These are phyloP conservation scores for Rhodotorula sp. DNA, from an alignment of 1,284 basidiomycete genomes.

Conservation along the genomic window DNA sequence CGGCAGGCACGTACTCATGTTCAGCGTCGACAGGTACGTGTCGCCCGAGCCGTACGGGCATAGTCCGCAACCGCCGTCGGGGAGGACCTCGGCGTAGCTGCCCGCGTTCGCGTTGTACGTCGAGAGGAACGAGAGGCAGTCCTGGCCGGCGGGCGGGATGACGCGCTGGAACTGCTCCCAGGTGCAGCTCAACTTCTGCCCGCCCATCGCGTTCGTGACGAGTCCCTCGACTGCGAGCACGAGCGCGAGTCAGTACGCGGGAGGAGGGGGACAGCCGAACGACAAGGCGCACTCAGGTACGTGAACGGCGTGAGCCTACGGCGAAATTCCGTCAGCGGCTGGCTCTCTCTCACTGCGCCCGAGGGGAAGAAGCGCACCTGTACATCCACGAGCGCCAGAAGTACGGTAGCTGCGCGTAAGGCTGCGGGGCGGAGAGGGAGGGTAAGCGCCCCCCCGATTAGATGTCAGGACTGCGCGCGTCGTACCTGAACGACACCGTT, in stretches of 20 bases:
- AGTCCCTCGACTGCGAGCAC: slow-evolving; percentile 51
- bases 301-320: slow-evolving; percentile 65
- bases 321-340: not conserved
- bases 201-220: slow-evolving; percentile 50
- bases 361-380: slow-evolving; percentile 47
- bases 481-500: slow-evolving; percentile 52
- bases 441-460: not conserved
- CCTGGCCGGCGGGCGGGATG: slow-evolving; percentile 51
- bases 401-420: slow-evolving; percentile 56
- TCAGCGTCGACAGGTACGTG: slow-evolving; percentile 44
- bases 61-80: slow-evolving; percentile 51
- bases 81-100: slow-evolving; percentile 49
- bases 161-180: slow-evolving; percentile 52
- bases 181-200: slow-evolving; percentile 53
- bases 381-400: slow-evolving; percentile 81
- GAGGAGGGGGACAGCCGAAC: no score
- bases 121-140: slow-evolving; percentile 54
- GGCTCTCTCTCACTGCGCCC: no score
- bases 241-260: not conserved
- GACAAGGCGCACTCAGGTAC: slow-evolving; percentile 45
- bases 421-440: slow-evolving; percentile 11
- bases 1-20: slow-evolving; percentile 14
- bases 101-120: slow-evolving; percentile 48
- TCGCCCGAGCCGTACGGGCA: slow-evolving; percentile 43
- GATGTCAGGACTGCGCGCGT: no score